These are phyloP conservation scores for Mollisia scopiformis DNA, from an alignment of 2,329 filamentous ascomycete genomes.

Conservation along the genomic window DNA sequence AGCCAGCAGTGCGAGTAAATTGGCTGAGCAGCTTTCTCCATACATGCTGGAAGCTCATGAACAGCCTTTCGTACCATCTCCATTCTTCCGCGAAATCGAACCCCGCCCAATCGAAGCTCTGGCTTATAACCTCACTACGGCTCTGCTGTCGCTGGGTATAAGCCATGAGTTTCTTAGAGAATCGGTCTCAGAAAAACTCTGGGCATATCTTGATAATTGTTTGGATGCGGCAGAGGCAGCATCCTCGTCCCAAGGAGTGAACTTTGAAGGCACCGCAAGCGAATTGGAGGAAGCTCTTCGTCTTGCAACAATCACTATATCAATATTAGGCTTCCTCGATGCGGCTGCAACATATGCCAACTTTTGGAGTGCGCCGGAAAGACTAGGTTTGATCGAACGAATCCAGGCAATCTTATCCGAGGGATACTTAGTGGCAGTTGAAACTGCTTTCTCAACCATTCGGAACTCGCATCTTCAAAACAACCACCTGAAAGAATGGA, in stretches of 20 bases:
- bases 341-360: conserved; percentile 76
- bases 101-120: conserved; percentile 89
- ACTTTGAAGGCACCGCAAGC: conserved; percentile 51
- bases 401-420: conserved; percentile 79
- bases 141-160: conserved; percentile 78
- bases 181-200: conserved; percentile 66
- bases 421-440: conserved; percentile 80
- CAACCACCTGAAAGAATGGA: conserved; percentile 79
- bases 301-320: conserved; percentile 77
- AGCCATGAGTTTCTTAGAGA: conserved; percentile 72
- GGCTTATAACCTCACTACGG: conserved; percentile 76
- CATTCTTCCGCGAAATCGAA: conserved; percentile 80
- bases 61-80: conserved; percentile 78
- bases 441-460: conserved; percentile 88
- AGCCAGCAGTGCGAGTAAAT: conserved; percentile 72
- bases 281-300: conserved; percentile 66
- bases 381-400: conserved; percentile 72
- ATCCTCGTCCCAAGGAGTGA: conserved; percentile 54
- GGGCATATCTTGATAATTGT: conserved; percentile 74
- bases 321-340: conserved; percentile 87
- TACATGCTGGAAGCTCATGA: conserved; percentile 86
- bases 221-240: conserved; percentile 60
- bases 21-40: conserved; percentile 77
- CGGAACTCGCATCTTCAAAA: conserved; percentile 75
- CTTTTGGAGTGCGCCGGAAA: conserved; percentile 80